Percentiles rank a stretch among this genome's conserved stretches.
These are phyloP conservation scores for Salix koriyanagi DNA, from an alignment of 345 rosid species.

Conservation along the genomic window DNA sequence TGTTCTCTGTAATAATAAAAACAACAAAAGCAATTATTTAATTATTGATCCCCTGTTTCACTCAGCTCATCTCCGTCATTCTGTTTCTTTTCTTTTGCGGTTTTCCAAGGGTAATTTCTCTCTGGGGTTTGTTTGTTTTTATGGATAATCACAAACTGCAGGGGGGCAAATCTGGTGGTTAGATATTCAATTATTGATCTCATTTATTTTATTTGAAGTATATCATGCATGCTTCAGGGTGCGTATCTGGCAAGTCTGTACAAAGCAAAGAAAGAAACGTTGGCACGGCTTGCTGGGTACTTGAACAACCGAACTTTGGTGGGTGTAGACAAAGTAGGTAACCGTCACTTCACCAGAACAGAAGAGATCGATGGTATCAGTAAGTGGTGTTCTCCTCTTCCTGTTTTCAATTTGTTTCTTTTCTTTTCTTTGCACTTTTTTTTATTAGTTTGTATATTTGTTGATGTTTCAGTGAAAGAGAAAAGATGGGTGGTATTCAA, in stretches of 20 bases:
- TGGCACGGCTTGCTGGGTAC: slow-evolving; percentile 62
- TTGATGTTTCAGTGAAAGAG: slow-evolving; percentile 69
- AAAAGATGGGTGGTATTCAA: slow-evolving; percentile 88
- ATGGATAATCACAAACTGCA: neutral
- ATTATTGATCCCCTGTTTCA: neutral
- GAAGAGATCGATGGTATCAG: slow-evolving; percentile 83
- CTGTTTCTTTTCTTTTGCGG: neutral
- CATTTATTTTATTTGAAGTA: neutral
- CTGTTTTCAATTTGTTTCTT: slow-evolving; percentile 1
- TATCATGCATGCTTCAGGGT: neutral
- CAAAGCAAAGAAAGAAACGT: slow-evolving; percentile 34
- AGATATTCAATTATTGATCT: neutral
- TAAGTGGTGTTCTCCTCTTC: slow-evolving; percentile 34
- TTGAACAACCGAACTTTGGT: slow-evolving; percentile 41
- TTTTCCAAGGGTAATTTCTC: no score
- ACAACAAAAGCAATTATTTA: no score
- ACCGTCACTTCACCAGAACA: slow-evolving; percentile 63
- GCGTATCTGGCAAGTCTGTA: neutral
- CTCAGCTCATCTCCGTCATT: neutral
- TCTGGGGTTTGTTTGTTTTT: neutral
- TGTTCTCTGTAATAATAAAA: no score
- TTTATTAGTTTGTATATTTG: neutral
- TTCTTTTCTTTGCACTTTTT: neutral
- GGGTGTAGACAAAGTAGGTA: slow-evolving; percentile 75
- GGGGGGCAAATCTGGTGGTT: neutral